Evolutionary conservation across 768 basidiomycete species (phyloP).

Genomic region (Collybia sp.): DNA sequence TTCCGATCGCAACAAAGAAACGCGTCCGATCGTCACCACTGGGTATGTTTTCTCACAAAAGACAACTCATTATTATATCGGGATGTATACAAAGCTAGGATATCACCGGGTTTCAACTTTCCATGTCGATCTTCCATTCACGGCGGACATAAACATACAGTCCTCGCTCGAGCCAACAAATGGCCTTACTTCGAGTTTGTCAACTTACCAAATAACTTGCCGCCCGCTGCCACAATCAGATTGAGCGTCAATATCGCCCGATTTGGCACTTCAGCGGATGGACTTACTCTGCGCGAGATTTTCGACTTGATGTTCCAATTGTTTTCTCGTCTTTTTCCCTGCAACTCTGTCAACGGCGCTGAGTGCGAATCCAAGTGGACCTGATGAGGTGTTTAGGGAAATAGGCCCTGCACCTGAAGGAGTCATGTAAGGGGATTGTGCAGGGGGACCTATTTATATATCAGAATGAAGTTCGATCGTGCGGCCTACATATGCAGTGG

Average conservation of each 20-base stretch:
- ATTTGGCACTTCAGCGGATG: slow-evolving; percentile 4
- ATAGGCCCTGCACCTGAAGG: slow-evolving; percentile 17
- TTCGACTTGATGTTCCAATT: slow-evolving; percentile 43
- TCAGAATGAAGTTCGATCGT: too few species aligned
- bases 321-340: slow-evolving; percentile 43
- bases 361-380: slow-evolving; percentile 37
- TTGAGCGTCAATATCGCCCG: slow-evolving; percentile 8
- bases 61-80: too few species aligned
- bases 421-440: slow-evolving; percentile 15
- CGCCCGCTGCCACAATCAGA: slow-evolving; percentile 21
- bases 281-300: slow-evolving; percentile 49
- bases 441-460: slow-evolving; percentile 14
- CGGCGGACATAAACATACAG: too few species aligned
- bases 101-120: too few species aligned
- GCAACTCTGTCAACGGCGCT: slow-evolving; percentile 53
- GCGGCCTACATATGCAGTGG: too few species aligned
- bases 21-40: too few species aligned
- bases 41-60: too few species aligned
- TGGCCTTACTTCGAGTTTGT: slow-evolving; percentile 9
- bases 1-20: too few species aligned
- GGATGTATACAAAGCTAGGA: too few species aligned
- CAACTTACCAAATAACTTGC: slow-evolving; percentile 29
- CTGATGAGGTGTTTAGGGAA: slow-evolving; percentile 23
- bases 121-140: too few species aligned
- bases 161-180: too few species aligned